Evolutionary conservation across 805 yeast species (phyloP), one percentile per base, ranked within the genome.

Genomic region (Candida qinlingensis): DNA sequence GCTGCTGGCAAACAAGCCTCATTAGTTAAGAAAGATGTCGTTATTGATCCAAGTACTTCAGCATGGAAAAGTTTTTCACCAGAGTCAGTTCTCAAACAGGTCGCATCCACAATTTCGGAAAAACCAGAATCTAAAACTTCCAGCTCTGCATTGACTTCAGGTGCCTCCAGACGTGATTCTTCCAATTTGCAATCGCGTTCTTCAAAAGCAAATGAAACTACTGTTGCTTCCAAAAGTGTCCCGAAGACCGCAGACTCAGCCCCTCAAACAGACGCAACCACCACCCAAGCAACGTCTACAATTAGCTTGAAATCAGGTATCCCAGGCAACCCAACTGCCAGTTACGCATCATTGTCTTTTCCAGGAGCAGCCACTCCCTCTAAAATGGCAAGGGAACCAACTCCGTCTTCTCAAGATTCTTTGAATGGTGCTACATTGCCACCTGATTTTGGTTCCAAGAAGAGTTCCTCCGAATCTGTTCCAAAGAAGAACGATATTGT

Each of bases 371-470:
- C 29, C 10, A 6, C 41, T 12, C 26, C 30, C 10, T 10, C 36
- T 8, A 25, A 11, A 26, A 10, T 13, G 12, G 36, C 9, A 10
- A 30, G 46, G 31, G 38, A 28, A 9, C 25, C 47, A 4, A 35
- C 42, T 28, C 39, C 50, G 5, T 43, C 47, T 4, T 42, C 49
- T 5, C 30, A 42, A 9, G 45, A 41, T n/a, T 42, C 50, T 27
- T 48, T 49, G 39, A 51, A 48, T 25, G 54, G 54, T 30, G 52
- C 54, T 7, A 51, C 52, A 7, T 39, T 51, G 33, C 64, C 64
- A 29, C 64, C 64, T 7, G 55, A 58, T 37, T 58, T 59, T 47
- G 57, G 49, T 12, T 46, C 41, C 4, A 46, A 56, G 46, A 58
- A 55, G 45, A 56, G 40, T 30, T 48, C 45, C n/a, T 36, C 52